Conservation (phyloP, 2,329 filamentous ascomycete species). For the Pyrenophora teres region DNA sequence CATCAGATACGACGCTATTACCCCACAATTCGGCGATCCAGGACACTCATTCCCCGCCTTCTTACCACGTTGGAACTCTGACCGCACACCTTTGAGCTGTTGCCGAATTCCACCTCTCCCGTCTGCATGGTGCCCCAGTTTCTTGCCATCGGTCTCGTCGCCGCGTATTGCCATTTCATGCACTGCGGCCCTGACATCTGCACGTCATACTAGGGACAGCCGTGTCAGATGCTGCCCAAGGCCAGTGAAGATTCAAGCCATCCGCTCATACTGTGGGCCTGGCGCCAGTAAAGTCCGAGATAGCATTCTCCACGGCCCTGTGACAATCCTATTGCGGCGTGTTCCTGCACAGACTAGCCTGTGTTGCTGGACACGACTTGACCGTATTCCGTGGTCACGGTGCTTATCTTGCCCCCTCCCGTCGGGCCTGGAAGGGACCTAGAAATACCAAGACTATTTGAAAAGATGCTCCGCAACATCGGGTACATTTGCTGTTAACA, state of each 20-base stretch:
- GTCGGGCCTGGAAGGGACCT: background rate
- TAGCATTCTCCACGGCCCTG: conserved; percentile 1
- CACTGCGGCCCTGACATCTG: conserved; percentile 24
- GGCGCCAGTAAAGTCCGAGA: background rate
- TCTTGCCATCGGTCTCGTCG: conserved; percentile 22
- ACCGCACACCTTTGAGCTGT: conserved; percentile 25
- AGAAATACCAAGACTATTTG: background rate
- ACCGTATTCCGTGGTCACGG: background rate
- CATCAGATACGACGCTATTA: conserved; percentile 37
- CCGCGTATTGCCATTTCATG: conserved; percentile 23
- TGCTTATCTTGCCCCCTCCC: background rate
- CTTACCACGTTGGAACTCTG: conserved; percentile 38
- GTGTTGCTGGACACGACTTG: no score
- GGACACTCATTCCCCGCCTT: conserved; percentile 42
- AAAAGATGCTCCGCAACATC: background rate
- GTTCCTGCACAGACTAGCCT: conserved; percentile 10
- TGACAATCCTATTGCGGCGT: conserved; percentile 1
- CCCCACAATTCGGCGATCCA: conserved; percentile 46
- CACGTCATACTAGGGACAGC: conserved; percentile 23
- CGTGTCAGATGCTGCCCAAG: conserved; percentile 23
- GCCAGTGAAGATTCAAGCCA: conserved; percentile 16
- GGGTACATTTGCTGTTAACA: no score
- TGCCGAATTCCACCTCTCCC: conserved; percentile 33
- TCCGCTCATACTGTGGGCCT: conserved; percentile 13
- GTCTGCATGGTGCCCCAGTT: conserved; percentile 44